These are phyloP conservation scores for Vitis hybrid DNA, from an alignment of 177 flowering plant species.

Conservation along the genomic window DNA sequence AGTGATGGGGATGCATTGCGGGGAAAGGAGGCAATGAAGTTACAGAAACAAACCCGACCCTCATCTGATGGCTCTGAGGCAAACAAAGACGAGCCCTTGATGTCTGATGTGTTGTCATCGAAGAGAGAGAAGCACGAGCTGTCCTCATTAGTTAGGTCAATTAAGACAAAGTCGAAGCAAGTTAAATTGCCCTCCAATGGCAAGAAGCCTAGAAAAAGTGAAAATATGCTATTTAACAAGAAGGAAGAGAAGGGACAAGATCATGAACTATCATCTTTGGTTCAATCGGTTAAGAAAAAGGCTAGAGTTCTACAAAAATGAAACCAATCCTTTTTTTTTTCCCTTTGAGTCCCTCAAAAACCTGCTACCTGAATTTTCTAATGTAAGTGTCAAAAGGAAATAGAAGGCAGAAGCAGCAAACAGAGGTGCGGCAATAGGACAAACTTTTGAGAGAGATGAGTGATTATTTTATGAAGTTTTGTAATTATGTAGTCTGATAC, in stretches of 20 bases:
- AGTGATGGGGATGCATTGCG: slow-evolving; percentile 14
- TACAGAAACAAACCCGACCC: slow-evolving; percentile 7
- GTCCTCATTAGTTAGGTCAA: slow-evolving; percentile 45
- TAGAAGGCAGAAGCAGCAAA: too few species aligned
- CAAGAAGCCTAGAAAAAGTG: slow-evolving; percentile 18
- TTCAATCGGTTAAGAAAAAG: slow-evolving; percentile 20
- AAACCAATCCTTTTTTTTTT: neutral
- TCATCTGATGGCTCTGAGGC: slow-evolving; percentile 13
- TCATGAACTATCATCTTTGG: slow-evolving; percentile 19
- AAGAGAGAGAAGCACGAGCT: slow-evolving; percentile 54
- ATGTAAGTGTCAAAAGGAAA: too few species aligned
- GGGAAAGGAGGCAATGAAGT: slow-evolving; percentile 8
- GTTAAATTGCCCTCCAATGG: slow-evolving; percentile 19
- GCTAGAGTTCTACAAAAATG: neutral
- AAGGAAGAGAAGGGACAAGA: slow-evolving; percentile 12
- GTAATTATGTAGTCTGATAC: too few species aligned
- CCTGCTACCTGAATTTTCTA: too few species aligned
- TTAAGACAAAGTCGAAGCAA: slow-evolving; percentile 62
- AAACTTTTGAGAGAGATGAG: too few species aligned
- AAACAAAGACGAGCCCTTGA: slow-evolving; percentile 14
- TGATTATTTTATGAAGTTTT: too few species aligned
- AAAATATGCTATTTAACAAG: slow-evolving; percentile 3
- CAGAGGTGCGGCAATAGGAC: too few species aligned
- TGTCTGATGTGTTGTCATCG: slow-evolving; percentile 17
- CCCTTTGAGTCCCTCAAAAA: too few species aligned